These are phyloP conservation scores for Marvania coccoides DNA, from an alignment of 139 green algal genomes.

Conservation along the genomic window DNA sequence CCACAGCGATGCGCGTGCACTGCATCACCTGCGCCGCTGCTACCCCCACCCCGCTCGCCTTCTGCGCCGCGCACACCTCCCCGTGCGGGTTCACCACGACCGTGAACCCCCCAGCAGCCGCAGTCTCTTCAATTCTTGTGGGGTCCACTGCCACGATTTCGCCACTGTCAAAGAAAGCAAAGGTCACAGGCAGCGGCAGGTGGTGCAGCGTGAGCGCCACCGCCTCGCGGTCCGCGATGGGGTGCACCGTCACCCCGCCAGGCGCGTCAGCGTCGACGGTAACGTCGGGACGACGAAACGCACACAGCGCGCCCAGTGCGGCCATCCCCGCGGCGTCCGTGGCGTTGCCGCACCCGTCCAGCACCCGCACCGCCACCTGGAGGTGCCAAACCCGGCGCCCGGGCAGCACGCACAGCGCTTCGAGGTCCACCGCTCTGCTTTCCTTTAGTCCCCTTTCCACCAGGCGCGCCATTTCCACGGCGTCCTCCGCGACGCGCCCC, in stretches of 20 bases:
- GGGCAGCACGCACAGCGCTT: conserved; percentile 80
- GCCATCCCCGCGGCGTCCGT: conserved; percentile 63
- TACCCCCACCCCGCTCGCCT: conserved; percentile 57
- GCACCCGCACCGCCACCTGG: conserved; percentile 62
- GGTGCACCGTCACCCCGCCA: conserved; percentile 44
- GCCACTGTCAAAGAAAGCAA: conserved; percentile 69
- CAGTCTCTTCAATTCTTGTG: conserved; percentile 61
- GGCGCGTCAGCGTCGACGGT: conserved; percentile 35
- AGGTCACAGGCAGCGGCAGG: conserved; percentile 69
- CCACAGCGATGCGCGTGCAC: conserved; percentile 26
- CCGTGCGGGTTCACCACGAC: conserved; percentile 45
- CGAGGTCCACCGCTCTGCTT: conserved; percentile 71
- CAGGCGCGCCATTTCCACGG: conserved; percentile 60
- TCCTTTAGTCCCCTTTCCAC: conserved; percentile 68
- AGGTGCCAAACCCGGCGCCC: conserved; percentile 71
- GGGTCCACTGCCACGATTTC: conserved; percentile 64
- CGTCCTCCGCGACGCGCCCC: conserved; percentile 35
- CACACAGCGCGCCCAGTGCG: conserved; percentile 66
- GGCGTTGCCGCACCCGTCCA: conserved; percentile 79
- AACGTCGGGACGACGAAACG: conserved; percentile 65
- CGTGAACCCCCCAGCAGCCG: conserved; percentile 27
- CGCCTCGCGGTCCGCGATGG: conserved; percentile 57
- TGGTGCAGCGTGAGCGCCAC: conserved; percentile 84
- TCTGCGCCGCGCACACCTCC: conserved; percentile 75
- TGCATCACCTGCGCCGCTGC: conserved; percentile 31